Base-by-base conservation (phyloP, 345 rosid genomes). In the Linum tenue region DNA sequence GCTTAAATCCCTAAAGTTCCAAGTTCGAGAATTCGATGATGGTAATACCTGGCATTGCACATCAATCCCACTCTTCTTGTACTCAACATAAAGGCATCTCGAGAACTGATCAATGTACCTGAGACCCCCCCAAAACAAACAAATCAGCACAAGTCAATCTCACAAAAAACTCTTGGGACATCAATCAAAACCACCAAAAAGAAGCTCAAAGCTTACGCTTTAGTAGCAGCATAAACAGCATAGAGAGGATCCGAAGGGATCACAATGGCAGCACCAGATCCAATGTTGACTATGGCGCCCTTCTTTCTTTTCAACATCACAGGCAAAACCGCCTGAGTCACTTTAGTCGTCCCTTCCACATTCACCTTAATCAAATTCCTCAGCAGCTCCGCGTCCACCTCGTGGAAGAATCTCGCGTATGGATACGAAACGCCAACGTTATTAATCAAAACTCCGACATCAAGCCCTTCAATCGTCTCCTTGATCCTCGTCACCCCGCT, bases 161-260 rank as follows among this genome's bases (percentile, higher is more conserved):
- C 53, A 48, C 15, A 3, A 41, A 41, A 41, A 41, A 31, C 5
- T 14, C 37, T 5, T 40, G 3, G 55, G 38, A 11, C 16, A 41
- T 7, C 5, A 41, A 17, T 15, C 35, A 37, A 44, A 61, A n/a
- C 55, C 41, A 22, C 31, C 31, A 22, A 22, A 22, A 22, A 22
- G 31, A 22, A 22, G 31, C 31, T 22, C 31, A 22, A 58, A 35
- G 69, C 51, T 83, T 76, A 91, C 97, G 97, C 91, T 77, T 95
- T 95, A 1, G 90, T 80, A 22, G 84, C 94, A 62, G 96, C 99
- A 73, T 91, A 95, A 74, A 89, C 88, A 35, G 95, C 84, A 75
- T 94, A 91, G 36, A 95, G 91, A 66, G 99, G 99, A 81, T 91
- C 92, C 0, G 97, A 91, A 73, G 99, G 99, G 39, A 95, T 81